phyloP scores from a whole-genome alignment of 768 basidiomycete species.

The Crassisporium funariophilum region DNA sequence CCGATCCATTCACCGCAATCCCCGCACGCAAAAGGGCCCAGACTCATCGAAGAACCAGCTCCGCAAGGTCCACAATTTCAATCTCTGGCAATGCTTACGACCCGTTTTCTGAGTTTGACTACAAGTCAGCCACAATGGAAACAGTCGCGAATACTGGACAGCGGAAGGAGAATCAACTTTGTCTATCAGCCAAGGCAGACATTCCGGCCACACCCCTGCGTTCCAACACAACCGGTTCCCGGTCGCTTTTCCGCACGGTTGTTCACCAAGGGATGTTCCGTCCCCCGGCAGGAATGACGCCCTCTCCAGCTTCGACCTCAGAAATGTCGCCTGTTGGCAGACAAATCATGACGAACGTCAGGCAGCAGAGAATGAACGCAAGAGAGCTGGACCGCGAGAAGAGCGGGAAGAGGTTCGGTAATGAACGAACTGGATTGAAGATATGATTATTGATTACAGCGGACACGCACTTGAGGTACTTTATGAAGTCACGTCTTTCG shows the following conservation, averaged over 20 bases:
- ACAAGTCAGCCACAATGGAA: slow-evolving; percentile 4
- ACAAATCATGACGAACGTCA: slow-evolving; percentile 67
- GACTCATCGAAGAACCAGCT: slow-evolving; percentile 28
- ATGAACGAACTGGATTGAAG: background rate
- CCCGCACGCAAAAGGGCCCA: slow-evolving; percentile 31
- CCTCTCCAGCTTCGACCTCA: slow-evolving; percentile 71
- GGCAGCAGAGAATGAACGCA: slow-evolving; percentile 47
- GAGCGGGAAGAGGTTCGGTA: slow-evolving; percentile 10
- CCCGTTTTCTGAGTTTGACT: slow-evolving; percentile 1
- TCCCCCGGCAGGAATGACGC: slow-evolving; percentile 42
- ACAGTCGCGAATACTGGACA: slow-evolving; percentile 2
- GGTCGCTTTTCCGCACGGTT: slow-evolving; percentile 38
- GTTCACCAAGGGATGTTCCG: slow-evolving; percentile 49
- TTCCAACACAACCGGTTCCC: slow-evolving; percentile 35
- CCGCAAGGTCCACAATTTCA: slow-evolving; percentile 23
- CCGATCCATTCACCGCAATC: slow-evolving; percentile 32
- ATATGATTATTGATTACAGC: background rate
- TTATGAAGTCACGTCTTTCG: background rate
- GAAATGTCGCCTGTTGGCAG: slow-evolving; percentile 71
- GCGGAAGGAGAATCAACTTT: slow-evolving; percentile 45
- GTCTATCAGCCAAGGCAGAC: slow-evolving; percentile 35
- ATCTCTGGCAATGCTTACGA: slow-evolving; percentile 8
- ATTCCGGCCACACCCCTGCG: slow-evolving; percentile 51
- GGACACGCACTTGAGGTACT: background rate
- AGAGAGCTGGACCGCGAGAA: slow-evolving; percentile 36